Evolutionary conservation across 768 basidiomycete genomes (phyloP), one percentile per base, ranked within the genome.

Genomic region (Tricholoma flavovirens): DNA sequence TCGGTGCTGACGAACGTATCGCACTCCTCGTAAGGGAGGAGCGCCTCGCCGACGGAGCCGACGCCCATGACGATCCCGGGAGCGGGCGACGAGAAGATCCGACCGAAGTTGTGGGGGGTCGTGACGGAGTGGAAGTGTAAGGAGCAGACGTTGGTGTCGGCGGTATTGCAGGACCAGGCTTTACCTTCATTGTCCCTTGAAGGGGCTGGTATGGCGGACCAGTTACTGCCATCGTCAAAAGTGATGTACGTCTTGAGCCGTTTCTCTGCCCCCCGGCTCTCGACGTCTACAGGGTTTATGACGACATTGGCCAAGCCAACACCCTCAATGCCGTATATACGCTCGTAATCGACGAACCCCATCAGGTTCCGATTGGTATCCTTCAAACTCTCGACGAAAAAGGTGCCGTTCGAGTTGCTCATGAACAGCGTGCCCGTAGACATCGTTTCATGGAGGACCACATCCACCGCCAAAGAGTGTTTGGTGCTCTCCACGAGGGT

Each of bases 41-140:
- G 74, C 11, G 73, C 69, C 19, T 78, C 71, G 2, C 96, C 94
- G 33, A 97, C 80, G 0, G 84, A 89, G 5, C 97, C 97, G 1
- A 98, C 93, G n/a, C 90, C 96, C 90, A 99, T 96, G 26, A 92
- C 87, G 57, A 93, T 81, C 0, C 97, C 96, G 0, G 96, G 96
- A 0, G 95, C 96, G 5, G 92, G 87, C 0, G 93, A 94, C 1
- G 93, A 96, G 72, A 98, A 98, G 29, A 98, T 80, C 15, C 91
- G 87, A 0, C 97, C 96, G 64, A 87, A 90, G 71, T 98, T 99
- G 73, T 96, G 96, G 1, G 92, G 87, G 7, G 82, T 76, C 0
- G 95, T 95, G 21, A 98, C 93, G 5, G 95, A 97, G 70, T 97
- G 88, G 11, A 99, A 73, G 67, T 99, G 95, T 0, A 98, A 77